A percentile compares a stretch with the other conserved stretches of the same genome.
Evolutionary conservation across 345 rosid genomes (phyloP).

Genomic region (Salix viminalis): DNA sequence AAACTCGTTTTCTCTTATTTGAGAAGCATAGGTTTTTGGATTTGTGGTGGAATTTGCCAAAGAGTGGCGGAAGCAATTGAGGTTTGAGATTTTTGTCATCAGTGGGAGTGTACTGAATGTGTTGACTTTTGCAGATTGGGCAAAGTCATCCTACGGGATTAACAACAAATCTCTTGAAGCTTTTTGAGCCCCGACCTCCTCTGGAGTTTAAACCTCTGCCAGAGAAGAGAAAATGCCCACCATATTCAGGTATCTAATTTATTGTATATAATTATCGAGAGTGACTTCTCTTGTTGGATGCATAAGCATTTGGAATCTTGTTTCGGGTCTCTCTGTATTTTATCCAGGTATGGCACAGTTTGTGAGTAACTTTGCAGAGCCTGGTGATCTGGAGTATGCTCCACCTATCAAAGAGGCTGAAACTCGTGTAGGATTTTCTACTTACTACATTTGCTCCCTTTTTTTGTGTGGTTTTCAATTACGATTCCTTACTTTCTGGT

Average conservation of each 20-base stretch:
- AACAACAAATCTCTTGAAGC: conserved; percentile 79
- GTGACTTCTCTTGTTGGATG: neutral
- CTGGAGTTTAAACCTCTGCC: conserved; percentile 83
- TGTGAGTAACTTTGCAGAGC: conserved; percentile 79
- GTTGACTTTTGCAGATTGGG: conserved; percentile 64
- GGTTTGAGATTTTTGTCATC: neutral
- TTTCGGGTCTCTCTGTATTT: neutral
- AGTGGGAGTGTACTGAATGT: conserved; percentile 4
- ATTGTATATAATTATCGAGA: neutral
- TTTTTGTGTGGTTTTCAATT: neutral
- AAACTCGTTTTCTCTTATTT: neutral
- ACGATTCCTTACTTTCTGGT: neutral
- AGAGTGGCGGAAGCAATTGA: neutral
- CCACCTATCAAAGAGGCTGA: conserved; percentile 78
- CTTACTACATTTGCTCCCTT: neutral
- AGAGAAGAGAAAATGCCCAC: conserved; percentile 83
- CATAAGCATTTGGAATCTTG: neutral
- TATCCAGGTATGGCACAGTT: conserved; percentile 77
- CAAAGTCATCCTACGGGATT: conserved; percentile 96
- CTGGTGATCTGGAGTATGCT: conserved; percentile 80
- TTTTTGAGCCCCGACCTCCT: conserved; percentile 88
- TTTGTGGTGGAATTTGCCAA: neutral
- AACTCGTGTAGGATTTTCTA: conserved; percentile 58
- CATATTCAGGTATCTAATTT: conserved; percentile 50
- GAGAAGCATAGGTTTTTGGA: neutral